Conservation (phyloP, 2,329 filamentous ascomycete genomes). For the Pestalotiopsis sp. region DNA sequence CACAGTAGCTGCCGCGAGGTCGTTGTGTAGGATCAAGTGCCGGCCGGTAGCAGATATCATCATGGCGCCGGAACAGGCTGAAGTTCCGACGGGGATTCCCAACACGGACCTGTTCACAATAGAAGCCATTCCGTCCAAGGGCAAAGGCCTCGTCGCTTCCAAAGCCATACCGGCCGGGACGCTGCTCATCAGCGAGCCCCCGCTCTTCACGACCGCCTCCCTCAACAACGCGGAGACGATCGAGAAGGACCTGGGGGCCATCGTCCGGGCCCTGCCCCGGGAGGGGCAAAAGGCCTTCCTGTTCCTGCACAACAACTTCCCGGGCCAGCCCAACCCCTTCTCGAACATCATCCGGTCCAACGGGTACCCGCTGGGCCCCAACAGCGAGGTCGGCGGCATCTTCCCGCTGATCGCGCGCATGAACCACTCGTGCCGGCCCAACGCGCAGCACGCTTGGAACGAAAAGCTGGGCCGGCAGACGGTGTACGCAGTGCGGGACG, state of each 20-base stretch:
- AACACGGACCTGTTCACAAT: constrained; percentile 4
- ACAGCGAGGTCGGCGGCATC: constrained; percentile 7
- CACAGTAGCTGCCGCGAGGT: background rate
- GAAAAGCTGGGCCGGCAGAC: background rate
- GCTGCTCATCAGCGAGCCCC: constrained; percentile 7
- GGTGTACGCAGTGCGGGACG: constrained; percentile 10
- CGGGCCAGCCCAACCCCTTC: background rate
- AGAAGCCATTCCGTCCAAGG: constrained; percentile 9
- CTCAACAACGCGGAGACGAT: background rate
- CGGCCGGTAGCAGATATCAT: background rate
- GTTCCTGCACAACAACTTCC: constrained; percentile 10
- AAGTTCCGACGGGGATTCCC: constrained; percentile 2
- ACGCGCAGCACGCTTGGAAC: constrained; percentile 9
- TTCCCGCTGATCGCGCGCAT: constrained; percentile 10
- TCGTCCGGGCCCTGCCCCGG: background rate
- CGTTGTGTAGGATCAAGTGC: background rate
- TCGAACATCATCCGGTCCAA: constrained; percentile 11
- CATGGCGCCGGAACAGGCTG: background rate
- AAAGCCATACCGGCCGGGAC: constrained; percentile 9
- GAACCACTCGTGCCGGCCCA: constrained; percentile 10
- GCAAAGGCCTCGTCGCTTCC: constrained; percentile 7
- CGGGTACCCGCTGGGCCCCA: constrained; percentile 7
- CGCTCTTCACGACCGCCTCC: constrained; percentile 5
- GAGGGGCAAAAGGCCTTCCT: constrained; percentile 11
- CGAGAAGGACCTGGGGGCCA: constrained; percentile 1